Evolutionary conservation across 1,284 basidiomycete species (phyloP), one percentile per base, ranked within the genome.

Genomic region (Sanghuangporus sanghuang): DNA sequence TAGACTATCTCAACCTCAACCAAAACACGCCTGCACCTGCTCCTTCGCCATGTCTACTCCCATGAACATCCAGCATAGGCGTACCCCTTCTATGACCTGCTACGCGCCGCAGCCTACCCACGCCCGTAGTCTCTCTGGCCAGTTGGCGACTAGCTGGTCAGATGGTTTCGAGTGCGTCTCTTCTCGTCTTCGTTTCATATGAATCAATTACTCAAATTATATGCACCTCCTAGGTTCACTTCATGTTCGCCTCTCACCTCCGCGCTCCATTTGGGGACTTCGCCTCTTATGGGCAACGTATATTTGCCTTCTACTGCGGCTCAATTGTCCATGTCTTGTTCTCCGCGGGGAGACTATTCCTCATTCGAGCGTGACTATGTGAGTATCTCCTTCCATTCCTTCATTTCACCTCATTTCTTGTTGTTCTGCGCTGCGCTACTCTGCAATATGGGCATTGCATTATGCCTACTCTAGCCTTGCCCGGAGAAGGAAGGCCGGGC

Each of bases 321-420:
- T 36, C 36, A 59, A 16, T 21, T 54, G 39, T 55, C 63, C 4
- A 36, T 59, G 39, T 54, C 63, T 18, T 59, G 57, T 39, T 60
- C 63, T 16, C 63, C 63, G 39, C 62, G 62, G 21, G 48, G 21
- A n/a, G 64, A 62, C 16, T 59, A 62, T 42, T 54, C 44, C 49
- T 39, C 27, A 14, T 59, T 65, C 21, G 64, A 65, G 60, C 54
- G 60, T 38, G 60, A 65, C 36, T 65, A 62, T 58, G 64, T 65
- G 60, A 46, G 64, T 61, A 16, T 58, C 6, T 36, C 36, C 14
- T 32, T 32, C 27, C 27, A 32, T 32, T 61, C 49, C 23, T 61
- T 32, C 40, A 36, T 61, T 61, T 61, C 38, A n/a, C 39, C 11
- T 52, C 32, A 12, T 53, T 53, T 9, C 38, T 57, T 27, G 11